Evolutionary conservation across 2,329 filamentous ascomycete species (phyloP).

Genomic region (Aureobasidium sp.): DNA sequence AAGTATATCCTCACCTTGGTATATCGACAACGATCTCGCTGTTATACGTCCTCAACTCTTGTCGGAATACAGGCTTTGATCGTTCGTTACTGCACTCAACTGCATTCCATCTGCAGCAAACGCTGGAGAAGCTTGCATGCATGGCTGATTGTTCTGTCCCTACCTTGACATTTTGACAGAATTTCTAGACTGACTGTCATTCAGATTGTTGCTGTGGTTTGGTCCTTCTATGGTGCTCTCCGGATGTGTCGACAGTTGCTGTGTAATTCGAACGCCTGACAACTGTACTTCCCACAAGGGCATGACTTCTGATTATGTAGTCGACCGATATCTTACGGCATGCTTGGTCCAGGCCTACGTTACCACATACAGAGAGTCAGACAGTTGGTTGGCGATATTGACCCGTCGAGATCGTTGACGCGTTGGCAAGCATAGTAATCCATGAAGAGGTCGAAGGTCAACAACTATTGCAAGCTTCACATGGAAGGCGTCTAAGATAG

Average conservation of each 20-base stretch:
- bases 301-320: too few species aligned
- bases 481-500: not conserved
- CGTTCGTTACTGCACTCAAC: not conserved
- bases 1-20: not conserved
- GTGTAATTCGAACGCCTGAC: too few species aligned
- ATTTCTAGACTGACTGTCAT: not conserved
- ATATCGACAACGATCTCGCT: not conserved
- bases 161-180: not conserved
- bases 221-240: not conserved
- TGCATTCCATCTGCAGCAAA: not conserved
- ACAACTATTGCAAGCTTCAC: not conserved
- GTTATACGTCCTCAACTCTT: not conserved
- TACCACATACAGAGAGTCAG: too few species aligned
- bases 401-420: not conserved
- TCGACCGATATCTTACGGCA: too few species aligned
- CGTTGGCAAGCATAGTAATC: not conserved
- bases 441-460: not conserved
- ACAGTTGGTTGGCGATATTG: too few species aligned
- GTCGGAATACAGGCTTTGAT: not conserved
- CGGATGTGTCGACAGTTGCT: too few species aligned
- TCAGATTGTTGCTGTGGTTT: too few species aligned
- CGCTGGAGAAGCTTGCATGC: not conserved
- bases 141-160: not conserved
- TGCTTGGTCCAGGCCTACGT: too few species aligned
- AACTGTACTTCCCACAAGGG: too few species aligned